These are phyloP conservation scores for Candida sanyaensis DNA, from an alignment of 1,139 yeast genomes.

Conservation along the genomic window DNA sequence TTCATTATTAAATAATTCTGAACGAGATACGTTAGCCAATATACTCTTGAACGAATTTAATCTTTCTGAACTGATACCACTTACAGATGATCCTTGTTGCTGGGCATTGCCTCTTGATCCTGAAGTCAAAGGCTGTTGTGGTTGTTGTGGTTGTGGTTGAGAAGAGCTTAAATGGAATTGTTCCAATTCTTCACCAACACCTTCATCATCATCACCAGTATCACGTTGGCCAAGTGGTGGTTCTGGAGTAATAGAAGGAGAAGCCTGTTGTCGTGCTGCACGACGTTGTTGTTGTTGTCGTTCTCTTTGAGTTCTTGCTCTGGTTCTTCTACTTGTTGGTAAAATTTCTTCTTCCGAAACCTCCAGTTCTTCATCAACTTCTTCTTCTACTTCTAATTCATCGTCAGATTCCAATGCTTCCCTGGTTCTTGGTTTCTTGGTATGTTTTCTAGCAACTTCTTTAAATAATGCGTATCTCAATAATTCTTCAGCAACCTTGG, in stretches of 20 bases:
- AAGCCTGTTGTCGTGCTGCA: constrained; percentile 9
- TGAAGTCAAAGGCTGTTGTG: constrained; percentile 27
- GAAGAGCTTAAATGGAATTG: constrained; percentile 18
- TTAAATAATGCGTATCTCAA: constrained; percentile 85
- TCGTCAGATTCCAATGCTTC: constrained; percentile 22
- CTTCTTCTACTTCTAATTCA: constrained; percentile 19
- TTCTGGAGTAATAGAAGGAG: constrained; percentile 14
- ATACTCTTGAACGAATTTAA: constrained; percentile 43
- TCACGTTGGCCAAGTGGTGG: constrained; percentile 12
- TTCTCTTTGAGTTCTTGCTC: constrained; percentile 18
- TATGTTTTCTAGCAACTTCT: constrained; percentile 53
- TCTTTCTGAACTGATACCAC: constrained; percentile 50
- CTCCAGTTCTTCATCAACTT: constrained; percentile 26
- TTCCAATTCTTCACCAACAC: constrained; percentile 27
- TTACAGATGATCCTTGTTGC: constrained; percentile 12
- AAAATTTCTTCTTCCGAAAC: constrained; percentile 22
- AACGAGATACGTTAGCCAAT: constrained; percentile 48
- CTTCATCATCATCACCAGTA: constrained; percentile 18
- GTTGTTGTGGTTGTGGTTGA: constrained; percentile 9
- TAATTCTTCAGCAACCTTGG: constrained; percentile 82
- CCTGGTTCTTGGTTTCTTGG: constrained; percentile 33
- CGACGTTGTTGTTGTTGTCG: constrained; percentile 12
- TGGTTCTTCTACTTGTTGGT: constrained; percentile 21
- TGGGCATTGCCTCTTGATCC: constrained; percentile 19
- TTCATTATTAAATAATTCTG: constrained; percentile 49